Evolutionary conservation across 305 asterid genomes (phyloP).

Genomic region (Solanum hybrid): DNA sequence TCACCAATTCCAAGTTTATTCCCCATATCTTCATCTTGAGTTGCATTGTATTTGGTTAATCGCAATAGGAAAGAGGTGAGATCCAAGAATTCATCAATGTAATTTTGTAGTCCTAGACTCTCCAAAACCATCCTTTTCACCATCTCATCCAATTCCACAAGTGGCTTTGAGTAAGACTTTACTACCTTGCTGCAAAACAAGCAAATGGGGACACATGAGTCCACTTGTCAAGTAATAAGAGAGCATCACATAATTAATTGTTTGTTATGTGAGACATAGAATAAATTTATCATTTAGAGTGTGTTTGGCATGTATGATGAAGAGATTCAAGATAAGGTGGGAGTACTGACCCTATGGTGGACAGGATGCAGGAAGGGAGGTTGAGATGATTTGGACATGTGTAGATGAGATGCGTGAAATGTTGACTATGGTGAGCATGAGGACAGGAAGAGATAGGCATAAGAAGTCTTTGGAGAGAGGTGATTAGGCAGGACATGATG

Average conservation of each 20-base stretch:
- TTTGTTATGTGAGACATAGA: background rate
- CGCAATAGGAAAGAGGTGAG: background rate
- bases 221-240: background rate
- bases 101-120: background rate
- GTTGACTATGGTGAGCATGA: background rate
- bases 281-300: background rate
- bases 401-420: background rate
- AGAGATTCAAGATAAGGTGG: background rate
- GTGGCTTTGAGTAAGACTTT: background rate
- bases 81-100: background rate
- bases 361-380: background rate
- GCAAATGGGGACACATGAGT: background rate
- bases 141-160: background rate
- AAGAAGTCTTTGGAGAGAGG: background rate
- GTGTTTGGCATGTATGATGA: background rate
- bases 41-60: background rate
- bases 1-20: background rate
- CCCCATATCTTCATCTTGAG: background rate
- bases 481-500: rapidly evolving
- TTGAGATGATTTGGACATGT: background rate
- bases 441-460: background rate
- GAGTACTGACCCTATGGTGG: background rate
- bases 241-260: background rate
- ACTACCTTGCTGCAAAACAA: background rate
- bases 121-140: constrained; percentile 1